Conservation (phyloP, 2,329 filamentous ascomycete species). For the Cladosporium sp. region DNA sequence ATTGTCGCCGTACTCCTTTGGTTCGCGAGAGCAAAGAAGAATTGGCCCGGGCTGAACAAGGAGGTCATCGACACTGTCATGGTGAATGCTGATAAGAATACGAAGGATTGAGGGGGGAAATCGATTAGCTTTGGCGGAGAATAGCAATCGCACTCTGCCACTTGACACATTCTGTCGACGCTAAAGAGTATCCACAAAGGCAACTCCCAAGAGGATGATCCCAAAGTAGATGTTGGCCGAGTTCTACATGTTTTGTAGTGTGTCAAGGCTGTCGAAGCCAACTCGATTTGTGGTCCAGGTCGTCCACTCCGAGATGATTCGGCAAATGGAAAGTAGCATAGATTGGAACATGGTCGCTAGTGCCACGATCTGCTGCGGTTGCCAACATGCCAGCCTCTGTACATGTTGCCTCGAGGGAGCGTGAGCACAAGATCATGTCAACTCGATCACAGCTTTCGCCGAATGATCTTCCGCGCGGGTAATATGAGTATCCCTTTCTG, state of each 20-base stretch:
- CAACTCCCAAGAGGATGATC: too few relatives aligned
- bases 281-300: neutral
- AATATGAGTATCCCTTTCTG: conserved; percentile 52
- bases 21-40: neutral
- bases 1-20: conserved; percentile 20
- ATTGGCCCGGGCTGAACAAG: neutral
- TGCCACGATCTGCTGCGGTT: conserved; percentile 47
- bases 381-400: conserved; percentile 44
- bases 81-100: neutral
- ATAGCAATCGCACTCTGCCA: too few relatives aligned
- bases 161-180: too few relatives aligned
- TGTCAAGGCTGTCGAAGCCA: neutral
- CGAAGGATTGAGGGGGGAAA: neutral
- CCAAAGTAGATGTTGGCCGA: neutral
- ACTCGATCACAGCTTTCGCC: conserved; percentile 56
- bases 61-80: neutral
- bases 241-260: neutral
- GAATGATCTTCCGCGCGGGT: conserved; percentile 46
- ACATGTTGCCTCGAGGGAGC: conserved; percentile 39
- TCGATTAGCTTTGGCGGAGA: too few relatives aligned
- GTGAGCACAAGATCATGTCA: conserved; percentile 52
- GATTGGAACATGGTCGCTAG: conserved; percentile 57
- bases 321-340: conserved; percentile 35
- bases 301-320: neutral
- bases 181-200: too few relatives aligned